Conservation (phyloP, 2,329 filamentous ascomycete species). For the Beauveria asiatica region DNA sequence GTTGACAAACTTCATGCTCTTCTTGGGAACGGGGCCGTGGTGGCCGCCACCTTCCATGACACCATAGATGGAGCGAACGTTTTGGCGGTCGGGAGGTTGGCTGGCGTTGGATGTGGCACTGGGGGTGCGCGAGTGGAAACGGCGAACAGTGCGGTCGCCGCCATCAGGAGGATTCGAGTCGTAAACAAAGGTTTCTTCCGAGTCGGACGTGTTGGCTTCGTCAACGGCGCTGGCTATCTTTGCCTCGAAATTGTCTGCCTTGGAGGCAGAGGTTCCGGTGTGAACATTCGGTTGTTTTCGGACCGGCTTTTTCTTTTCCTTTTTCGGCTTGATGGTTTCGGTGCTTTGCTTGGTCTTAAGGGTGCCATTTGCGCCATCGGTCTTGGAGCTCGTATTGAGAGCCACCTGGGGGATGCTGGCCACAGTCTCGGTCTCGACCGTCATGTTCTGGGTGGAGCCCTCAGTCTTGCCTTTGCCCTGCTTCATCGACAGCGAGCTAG, state of each 20-base stretch:
- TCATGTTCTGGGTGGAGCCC: slow-evolving; percentile 82
- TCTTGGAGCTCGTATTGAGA: slow-evolving; percentile 56
- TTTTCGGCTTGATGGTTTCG: slow-evolving; percentile 93
- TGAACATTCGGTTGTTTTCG: slow-evolving; percentile 68
- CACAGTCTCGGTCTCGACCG: slow-evolving; percentile 94
- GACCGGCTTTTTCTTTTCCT: slow-evolving; percentile 73
- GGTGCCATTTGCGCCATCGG: slow-evolving; percentile 59
- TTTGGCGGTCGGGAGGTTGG: slow-evolving; percentile 52
- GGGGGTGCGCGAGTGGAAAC: slow-evolving; percentile 89
- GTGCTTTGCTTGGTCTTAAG: slow-evolving; percentile 80
- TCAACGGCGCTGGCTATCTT: slow-evolving; percentile 94
- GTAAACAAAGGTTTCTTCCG: slow-evolving; percentile 97
- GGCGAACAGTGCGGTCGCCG: slow-evolving; percentile 50
- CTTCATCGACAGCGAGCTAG: slow-evolving; percentile 43
- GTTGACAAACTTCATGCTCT: slow-evolving; percentile 94
- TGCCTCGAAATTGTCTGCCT: slow-evolving; percentile 96
- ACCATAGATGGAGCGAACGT: slow-evolving; percentile 57
- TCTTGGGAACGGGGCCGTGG: slow-evolving; percentile 47
- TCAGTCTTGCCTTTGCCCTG: slow-evolving; percentile 65
- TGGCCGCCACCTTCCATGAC: slow-evolving; percentile 48
- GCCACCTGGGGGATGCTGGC: slow-evolving; percentile 80
- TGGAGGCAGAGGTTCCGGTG: slow-evolving; percentile 77
- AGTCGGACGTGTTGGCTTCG: slow-evolving; percentile 92
- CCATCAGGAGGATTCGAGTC: slow-evolving; percentile 84
- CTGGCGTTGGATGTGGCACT: slow-evolving; percentile 81